Evolutionary conservation across 2,329 filamentous ascomycete species (phyloP).

Genomic region (Nothophaeocryptopus gaeumannii): DNA sequence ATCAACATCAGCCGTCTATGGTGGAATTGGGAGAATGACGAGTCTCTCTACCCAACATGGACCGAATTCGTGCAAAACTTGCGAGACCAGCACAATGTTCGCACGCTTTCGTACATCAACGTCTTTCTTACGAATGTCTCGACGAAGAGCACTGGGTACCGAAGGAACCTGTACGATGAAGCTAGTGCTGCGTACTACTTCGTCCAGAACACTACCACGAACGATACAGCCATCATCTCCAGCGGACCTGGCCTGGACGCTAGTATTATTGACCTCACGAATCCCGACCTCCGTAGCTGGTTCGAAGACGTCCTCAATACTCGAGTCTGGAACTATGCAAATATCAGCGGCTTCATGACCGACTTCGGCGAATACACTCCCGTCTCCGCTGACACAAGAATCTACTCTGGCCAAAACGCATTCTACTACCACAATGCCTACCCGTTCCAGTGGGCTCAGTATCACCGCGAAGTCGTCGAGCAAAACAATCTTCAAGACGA

Average conservation of each 20-base stretch:
- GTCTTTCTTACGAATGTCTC: conserved; percentile 38
- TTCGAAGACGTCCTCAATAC: conserved; percentile 35
- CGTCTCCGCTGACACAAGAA: conserved; percentile 30
- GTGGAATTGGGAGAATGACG: conserved; percentile 42
- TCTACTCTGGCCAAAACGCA: conserved; percentile 30
- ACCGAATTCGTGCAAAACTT: conserved; percentile 36
- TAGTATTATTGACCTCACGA: conserved; percentile 39
- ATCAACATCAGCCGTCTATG: conserved; percentile 38
- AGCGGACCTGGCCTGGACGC: conserved; percentile 39
- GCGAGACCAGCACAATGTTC: conserved; percentile 33
- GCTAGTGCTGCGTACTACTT: conserved; percentile 33
- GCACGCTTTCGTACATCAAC: conserved; percentile 37
- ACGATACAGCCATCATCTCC: conserved; percentile 35
- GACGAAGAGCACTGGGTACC: conserved; percentile 34
- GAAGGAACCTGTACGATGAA: conserved; percentile 35
- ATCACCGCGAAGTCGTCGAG: conserved; percentile 33
- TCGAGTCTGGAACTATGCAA: conserved; percentile 36
- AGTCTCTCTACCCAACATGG: conserved; percentile 37
- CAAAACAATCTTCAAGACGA: conserved; percentile 31
- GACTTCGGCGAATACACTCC: conserved; percentile 40
- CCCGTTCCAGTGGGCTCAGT: conserved; percentile 35
- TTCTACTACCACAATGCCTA: conserved; percentile 39
- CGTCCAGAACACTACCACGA: conserved; percentile 37
- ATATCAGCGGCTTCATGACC: conserved; percentile 38
- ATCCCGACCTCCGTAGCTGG: conserved; percentile 33